These are phyloP conservation scores for Acanthamoeba culbertsoni DNA, from an alignment of 208 protist genomes.

Conservation along the genomic window DNA sequence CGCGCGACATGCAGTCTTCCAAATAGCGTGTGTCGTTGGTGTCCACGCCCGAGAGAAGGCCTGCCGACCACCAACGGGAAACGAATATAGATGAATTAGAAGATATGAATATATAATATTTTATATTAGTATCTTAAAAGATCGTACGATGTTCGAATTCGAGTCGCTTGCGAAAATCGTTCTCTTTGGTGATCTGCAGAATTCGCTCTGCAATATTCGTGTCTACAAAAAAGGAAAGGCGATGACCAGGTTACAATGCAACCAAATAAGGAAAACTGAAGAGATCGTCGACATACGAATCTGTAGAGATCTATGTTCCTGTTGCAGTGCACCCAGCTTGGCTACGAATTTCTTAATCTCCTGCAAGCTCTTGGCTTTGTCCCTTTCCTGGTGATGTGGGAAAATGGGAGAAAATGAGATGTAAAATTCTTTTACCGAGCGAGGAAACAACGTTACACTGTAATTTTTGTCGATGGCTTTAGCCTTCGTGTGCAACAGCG, in stretches of 20 bases:
- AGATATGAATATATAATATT: too few relatives aligned
- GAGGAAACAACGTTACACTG: slow-evolving; percentile 55
- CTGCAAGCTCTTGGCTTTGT: slow-evolving; percentile 53
- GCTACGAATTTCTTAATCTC: slow-evolving; percentile 74
- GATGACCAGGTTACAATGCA: too few relatives aligned
- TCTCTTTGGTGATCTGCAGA: slow-evolving; percentile 57
- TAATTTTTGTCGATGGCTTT: slow-evolving; percentile 76
- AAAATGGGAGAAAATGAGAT: too few relatives aligned
- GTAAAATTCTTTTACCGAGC: too few relatives aligned
- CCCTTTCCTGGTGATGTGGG: slow-evolving; percentile 57
- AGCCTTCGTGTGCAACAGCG: slow-evolving; percentile 69
- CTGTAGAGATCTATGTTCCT: too few relatives aligned
- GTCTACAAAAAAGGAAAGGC: too few relatives aligned
- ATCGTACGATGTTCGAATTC: slow-evolving; percentile 71
- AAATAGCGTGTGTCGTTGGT: slow-evolving; percentile 66
- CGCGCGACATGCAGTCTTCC: slow-evolving; percentile 74
- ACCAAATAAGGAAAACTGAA: too few relatives aligned
- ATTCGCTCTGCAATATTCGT: slow-evolving; percentile 73
- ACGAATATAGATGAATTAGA: too few relatives aligned
- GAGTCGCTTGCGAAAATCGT: slow-evolving; percentile 62
- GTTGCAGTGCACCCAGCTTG: slow-evolving; percentile 34
- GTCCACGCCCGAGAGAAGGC: too few relatives aligned
- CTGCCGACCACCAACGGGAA: too few relatives aligned
- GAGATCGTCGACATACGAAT: too few relatives aligned
- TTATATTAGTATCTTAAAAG: too few relatives aligned